A percentile compares a stretch with the other conserved stretches of the same genome.
phyloP scores from a whole-genome alignment of 768 basidiomycete genomes.

The Suillus occidentalis region DNA sequence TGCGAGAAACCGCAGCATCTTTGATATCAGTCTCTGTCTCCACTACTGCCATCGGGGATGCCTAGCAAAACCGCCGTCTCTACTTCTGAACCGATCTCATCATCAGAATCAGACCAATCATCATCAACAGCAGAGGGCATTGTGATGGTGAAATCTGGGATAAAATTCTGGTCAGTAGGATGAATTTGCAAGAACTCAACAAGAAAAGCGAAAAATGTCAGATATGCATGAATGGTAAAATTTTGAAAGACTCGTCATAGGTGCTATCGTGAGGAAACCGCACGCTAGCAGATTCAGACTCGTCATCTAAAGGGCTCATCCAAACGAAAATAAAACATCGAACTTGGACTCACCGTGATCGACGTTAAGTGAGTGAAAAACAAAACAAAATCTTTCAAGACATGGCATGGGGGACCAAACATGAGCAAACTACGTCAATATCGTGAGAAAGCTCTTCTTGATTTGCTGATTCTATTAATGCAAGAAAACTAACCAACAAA shows the following conservation, averaged over 20 bases:
- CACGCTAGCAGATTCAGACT: constrained; percentile 68
- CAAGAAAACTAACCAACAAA: background rate
- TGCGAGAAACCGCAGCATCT: constrained; percentile 85
- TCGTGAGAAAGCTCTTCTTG: constrained; percentile 22
- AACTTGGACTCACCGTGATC: constrained; percentile 22
- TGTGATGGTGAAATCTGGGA: constrained; percentile 11
- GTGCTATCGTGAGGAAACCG: constrained; percentile 58
- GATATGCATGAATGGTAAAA: constrained; percentile 93
- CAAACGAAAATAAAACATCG: constrained; percentile 11
- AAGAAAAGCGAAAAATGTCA: constrained; percentile 43
- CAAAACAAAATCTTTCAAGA: constrained; percentile 17
- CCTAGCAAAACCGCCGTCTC: constrained; percentile 80
- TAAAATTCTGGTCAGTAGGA: constrained; percentile 16
- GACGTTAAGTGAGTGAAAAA: constrained; percentile 13
- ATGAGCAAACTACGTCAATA: background rate
- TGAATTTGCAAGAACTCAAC: background rate
- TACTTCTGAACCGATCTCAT: constrained; percentile 51
- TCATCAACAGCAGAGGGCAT: constrained; percentile 51
- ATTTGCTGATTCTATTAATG: constrained; percentile 12
- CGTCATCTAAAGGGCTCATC: constrained; percentile 69
- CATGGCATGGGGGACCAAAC: constrained; percentile 4
- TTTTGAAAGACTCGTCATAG: constrained; percentile 63
- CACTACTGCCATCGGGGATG: constrained; percentile 74
- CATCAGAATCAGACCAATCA: constrained; percentile 83
- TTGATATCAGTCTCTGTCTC: constrained; percentile 54